Percentiles rank a stretch among this genome's conserved stretches.
These are phyloP conservation scores for Gigaspora rosea DNA, from an alignment of 192 early-diverging fungal genomes.

Conservation along the genomic window DNA sequence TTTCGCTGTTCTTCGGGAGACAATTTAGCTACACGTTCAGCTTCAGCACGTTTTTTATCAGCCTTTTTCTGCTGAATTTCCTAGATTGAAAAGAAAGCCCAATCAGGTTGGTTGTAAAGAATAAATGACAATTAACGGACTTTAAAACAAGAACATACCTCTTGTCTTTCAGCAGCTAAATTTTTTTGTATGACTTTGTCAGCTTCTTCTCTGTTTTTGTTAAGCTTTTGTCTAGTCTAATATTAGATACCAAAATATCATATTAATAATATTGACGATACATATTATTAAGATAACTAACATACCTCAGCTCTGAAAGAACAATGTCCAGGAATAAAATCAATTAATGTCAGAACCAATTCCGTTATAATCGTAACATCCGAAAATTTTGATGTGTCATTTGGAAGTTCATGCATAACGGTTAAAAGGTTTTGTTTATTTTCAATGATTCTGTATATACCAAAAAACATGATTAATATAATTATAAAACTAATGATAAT, in stretches of 20 bases:
- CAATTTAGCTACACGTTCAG: constrained; percentile 14
- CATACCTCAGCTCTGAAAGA: neutral
- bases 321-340: neutral
- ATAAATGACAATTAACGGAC: neutral
- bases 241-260: neutral
- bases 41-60: constrained; percentile 19
- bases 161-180: constrained; percentile 6
- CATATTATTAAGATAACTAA: neutral
- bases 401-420: neutral
- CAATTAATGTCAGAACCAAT: neutral
- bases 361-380: neutral
- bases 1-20: constrained; percentile 20
- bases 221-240: neutral
- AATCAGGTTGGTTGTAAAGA: neutral
- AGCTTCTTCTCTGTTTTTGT: neutral
- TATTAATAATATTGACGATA: neutral
- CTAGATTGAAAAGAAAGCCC: neutral
- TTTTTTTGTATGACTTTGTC: neutral
- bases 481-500: neutral
- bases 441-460: neutral
- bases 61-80: constrained; percentile 5
- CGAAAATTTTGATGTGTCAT: neutral
- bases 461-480: neutral
- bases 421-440: neutral
- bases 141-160: neutral